Conservation (phyloP, 345 rosid species). For the Sonneratia alba region DNA sequence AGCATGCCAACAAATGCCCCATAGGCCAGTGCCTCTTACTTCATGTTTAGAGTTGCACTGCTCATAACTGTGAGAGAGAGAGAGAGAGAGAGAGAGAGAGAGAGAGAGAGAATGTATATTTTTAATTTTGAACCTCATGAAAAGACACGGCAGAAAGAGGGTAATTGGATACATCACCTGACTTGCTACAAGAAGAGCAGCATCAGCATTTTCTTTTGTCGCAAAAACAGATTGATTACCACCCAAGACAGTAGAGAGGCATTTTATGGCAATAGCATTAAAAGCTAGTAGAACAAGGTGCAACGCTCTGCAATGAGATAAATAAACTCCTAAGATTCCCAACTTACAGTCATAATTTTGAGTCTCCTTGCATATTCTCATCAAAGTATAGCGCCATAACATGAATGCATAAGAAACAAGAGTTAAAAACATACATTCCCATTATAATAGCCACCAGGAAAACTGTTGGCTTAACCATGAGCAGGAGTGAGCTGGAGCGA, state of each 20-base stretch:
- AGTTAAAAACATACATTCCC: slow-evolving; percentile 50
- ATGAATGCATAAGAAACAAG: neutral
- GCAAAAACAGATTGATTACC: slow-evolving; percentile 37
- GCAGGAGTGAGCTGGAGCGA: slow-evolving; percentile 70
- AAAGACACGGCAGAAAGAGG: neutral
- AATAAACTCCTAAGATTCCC: neutral
- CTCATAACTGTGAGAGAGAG: no score
- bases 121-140: neutral
- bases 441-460: slow-evolving; percentile 66
- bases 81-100: neutral
- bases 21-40: no score
- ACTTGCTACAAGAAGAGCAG: slow-evolving; percentile 69
- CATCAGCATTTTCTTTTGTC: slow-evolving; percentile 53
- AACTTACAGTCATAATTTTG: neutral
- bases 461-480: slow-evolving; percentile 59
- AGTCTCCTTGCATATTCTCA: neutral
- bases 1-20: neutral
- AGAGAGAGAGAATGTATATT: neutral
- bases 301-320: slow-evolving; percentile 35
- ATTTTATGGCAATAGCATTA: slow-evolving; percentile 43
- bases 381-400: neutral
- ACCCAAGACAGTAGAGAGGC: slow-evolving; percentile 45
- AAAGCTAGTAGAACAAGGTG: slow-evolving; percentile 59
- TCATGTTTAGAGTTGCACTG: neutral
- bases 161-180: slow-evolving; percentile 32